Percentiles rank a stretch among this genome's conserved stretches.
These are phyloP conservation scores for Penicillium expansum DNA, from an alignment of 2,329 filamentous ascomycete genomes.

Conservation along the genomic window DNA sequence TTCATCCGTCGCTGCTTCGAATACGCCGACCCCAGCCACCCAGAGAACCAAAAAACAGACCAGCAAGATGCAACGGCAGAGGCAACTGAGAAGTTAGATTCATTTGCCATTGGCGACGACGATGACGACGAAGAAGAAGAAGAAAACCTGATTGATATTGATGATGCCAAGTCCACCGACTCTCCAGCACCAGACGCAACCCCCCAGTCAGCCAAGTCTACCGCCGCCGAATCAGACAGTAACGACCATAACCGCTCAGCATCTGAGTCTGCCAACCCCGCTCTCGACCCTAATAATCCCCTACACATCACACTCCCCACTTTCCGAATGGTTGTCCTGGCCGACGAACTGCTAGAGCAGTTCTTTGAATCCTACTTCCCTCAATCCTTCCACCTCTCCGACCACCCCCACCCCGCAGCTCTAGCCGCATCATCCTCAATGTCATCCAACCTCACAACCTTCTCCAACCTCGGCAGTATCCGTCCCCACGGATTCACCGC, in stretches of 20 bases:
- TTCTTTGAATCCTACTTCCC: slow-evolving; percentile 98
- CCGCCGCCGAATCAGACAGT: slow-evolving; percentile 6
- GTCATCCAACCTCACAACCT: slow-evolving; percentile 76
- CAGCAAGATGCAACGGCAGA: slow-evolving; percentile 33
- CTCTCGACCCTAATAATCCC: slow-evolving; percentile 87
- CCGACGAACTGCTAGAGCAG: slow-evolving; percentile 90
- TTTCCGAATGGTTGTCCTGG: slow-evolving; percentile 97
- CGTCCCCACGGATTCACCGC: slow-evolving; percentile 42
- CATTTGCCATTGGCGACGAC: slow-evolving; percentile 75
- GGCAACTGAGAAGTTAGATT: slow-evolving; percentile 46
- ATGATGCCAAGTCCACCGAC: slow-evolving; percentile 29
- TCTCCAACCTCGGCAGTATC: slow-evolving; percentile 65
- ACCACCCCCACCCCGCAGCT: slow-evolving; percentile 53
- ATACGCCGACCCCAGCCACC: slow-evolving; percentile 90
- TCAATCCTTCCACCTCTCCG: slow-evolving; percentile 83
- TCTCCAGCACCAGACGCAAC: slow-evolving; percentile 20
- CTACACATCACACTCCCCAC: slow-evolving; percentile 95
- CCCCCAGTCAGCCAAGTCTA: slow-evolving; percentile 12
- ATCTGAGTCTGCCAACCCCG: slow-evolving; percentile 78
- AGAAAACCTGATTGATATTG: slow-evolving; percentile 42
- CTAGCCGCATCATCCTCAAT: slow-evolving; percentile 48
- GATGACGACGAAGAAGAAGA: slow-evolving; percentile 48
- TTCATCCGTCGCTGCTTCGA: slow-evolving; percentile 97
- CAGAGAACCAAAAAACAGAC: slow-evolving; percentile 53
- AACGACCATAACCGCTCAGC: slow-evolving; percentile 55